Evolutionary conservation across 2,329 filamentous ascomycete genomes (phyloP).

Genomic region (Cytospora leucostoma): DNA sequence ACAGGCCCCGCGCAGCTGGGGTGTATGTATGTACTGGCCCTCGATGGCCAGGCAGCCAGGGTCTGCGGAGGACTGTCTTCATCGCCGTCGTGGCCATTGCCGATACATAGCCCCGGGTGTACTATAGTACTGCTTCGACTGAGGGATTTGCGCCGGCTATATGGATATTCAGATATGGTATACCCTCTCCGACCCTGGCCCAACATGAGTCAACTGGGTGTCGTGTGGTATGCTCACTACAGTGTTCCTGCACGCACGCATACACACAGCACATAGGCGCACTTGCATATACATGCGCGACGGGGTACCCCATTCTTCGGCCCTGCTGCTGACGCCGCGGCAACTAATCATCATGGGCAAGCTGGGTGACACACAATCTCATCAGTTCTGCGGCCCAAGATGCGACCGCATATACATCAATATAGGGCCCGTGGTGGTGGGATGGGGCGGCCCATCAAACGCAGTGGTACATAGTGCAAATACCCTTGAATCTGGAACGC

Average conservation of each 20-base stretch:
- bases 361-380: constrained; percentile 3
- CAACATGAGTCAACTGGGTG: background rate
- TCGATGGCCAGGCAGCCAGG: background rate
- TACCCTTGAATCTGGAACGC: constrained; percentile 1
- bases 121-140: background rate
- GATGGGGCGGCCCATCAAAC: constrained; percentile 17
- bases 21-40: background rate
- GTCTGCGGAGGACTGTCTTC: background rate
- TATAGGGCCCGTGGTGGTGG: constrained; percentile 25
- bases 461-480: constrained; percentile 1
- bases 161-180: background rate
- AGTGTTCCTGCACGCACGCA: background rate
- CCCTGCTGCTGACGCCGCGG: constrained; percentile 10
- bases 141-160: background rate
- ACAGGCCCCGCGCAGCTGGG: constrained; percentile 5
- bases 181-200: background rate
- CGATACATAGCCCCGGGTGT: background rate
- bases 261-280: background rate
- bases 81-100: background rate
- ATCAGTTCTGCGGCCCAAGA: constrained; percentile 24
- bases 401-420: constrained; percentile 22
- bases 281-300: background rate
- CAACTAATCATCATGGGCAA: constrained; percentile 10
- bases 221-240: background rate
- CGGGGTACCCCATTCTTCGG: constrained; percentile 6